Percentiles rank a stretch among this genome's conserved stretches.
Evolutionary conservation across 83 land plant genomes (phyloP).

Genomic region (Isoetes engelmannii): DNA sequence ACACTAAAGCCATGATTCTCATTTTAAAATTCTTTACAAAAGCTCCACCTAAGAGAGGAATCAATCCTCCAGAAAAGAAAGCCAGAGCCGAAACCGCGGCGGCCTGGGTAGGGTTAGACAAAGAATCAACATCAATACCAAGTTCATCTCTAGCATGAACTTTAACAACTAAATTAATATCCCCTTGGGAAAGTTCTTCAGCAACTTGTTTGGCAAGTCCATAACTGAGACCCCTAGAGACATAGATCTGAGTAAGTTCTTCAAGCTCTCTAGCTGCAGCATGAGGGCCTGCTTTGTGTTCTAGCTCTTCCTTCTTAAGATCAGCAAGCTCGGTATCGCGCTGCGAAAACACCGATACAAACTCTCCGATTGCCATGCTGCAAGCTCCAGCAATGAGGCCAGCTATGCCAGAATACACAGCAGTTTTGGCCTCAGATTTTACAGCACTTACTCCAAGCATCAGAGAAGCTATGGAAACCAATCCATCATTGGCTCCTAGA

Average conservation of each 20-base stretch:
- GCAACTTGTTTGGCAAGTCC: conserved; percentile 20
- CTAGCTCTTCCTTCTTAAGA: conserved; percentile 15
- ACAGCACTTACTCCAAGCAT: conserved; percentile 24
- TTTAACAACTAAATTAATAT: neutral
- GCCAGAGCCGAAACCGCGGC: neutral
- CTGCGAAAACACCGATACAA: conserved; percentile 35
- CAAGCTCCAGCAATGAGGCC: conserved; percentile 26
- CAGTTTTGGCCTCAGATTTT: neutral
- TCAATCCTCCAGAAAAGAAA: neutral
- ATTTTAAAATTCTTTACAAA: conserved; percentile 5
- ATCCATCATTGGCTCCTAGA: conserved; percentile 28
- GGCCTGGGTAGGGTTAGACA: neutral
- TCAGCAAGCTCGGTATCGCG: conserved; percentile 27
- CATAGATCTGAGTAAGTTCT: conserved; percentile 25
- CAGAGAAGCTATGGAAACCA: conserved; percentile 19
- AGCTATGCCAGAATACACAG: conserved; percentile 17
- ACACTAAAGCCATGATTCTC: conserved; percentile 11
- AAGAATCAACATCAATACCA: neutral
- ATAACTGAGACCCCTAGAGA: conserved; percentile 14
- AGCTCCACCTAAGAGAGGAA: conserved; percentile 10
- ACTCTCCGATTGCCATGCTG: conserved; percentile 29
- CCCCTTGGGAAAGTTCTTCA: neutral
- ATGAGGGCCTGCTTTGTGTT: conserved; percentile 11
- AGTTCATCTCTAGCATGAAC: conserved; percentile 13
- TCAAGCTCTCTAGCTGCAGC: conserved; percentile 26